Percentiles rank a stretch among this genome's conserved stretches.
These are phyloP conservation scores for Russula earlei DNA, from an alignment of 768 basidiomycete genomes.

Conservation along the genomic window DNA sequence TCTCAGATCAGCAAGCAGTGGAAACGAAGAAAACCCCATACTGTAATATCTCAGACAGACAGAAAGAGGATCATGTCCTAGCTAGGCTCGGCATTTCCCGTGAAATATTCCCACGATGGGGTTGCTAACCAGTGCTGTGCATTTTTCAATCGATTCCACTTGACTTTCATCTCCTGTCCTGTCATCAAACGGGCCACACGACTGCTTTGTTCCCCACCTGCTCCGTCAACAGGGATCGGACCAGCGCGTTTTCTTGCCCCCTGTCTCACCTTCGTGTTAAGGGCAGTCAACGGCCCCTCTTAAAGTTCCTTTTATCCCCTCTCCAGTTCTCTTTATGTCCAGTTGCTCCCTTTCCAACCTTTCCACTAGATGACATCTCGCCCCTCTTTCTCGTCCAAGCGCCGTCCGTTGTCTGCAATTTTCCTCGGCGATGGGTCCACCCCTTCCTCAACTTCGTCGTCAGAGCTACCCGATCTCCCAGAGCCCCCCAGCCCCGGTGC, in stretches of 20 bases:
- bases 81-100: no score
- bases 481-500: constrained; percentile 58
- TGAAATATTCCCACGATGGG: no score
- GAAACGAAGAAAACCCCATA: no score
- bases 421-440: constrained; percentile 35
- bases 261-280: not conserved
- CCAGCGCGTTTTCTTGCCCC: not conserved
- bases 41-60: no score
- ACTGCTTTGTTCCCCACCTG: no score
- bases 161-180: no score
- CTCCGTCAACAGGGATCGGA: no score
- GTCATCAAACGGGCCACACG: no score
- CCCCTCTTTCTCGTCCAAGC: constrained; percentile 33
- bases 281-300: not conserved
- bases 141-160: no score
- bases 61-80: no score
- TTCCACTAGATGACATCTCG: constrained; percentile 41
- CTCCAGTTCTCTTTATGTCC: constrained; percentile 14
- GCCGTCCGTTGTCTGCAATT: constrained; percentile 54
- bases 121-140: no score
- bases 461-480: constrained; percentile 36
- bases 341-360: constrained; percentile 3
- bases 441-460: constrained; percentile 30
- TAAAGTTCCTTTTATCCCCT: not conserved
- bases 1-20: no score